Conservation (phyloP, 2,329 filamentous ascomycete species). For the Cadophora malorum region DNA sequence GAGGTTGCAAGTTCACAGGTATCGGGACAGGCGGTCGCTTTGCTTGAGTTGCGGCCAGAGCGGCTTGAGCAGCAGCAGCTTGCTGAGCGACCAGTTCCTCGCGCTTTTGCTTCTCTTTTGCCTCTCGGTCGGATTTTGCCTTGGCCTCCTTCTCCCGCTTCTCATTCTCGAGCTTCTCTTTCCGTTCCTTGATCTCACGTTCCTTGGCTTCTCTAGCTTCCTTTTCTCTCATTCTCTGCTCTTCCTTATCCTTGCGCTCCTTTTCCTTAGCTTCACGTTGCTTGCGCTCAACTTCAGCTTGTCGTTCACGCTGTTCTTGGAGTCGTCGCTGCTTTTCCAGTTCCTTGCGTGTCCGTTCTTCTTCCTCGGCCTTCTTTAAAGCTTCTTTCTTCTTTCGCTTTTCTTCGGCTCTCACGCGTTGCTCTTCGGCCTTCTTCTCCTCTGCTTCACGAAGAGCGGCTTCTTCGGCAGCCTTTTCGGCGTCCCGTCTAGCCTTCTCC, state of each 20-base stretch:
- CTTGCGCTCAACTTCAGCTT: conserved; percentile 86
- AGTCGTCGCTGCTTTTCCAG: conserved; percentile 79
- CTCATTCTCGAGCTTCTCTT: conserved; percentile 63
- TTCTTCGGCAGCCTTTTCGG: conserved; percentile 88
- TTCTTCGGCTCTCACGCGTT: conserved; percentile 83
- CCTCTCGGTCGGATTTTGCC: conserved; percentile 51
- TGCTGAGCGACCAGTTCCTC: conserved; percentile 49
- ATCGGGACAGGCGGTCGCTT: conserved; percentile 57
- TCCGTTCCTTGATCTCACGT: conserved; percentile 60
- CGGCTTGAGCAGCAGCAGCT: conserved; percentile 44
- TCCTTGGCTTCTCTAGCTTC: conserved; percentile 74
- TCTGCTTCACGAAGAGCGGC: conserved; percentile 77
- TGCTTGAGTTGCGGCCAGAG: conserved; percentile 49
- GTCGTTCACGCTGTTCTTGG: conserved; percentile 84
- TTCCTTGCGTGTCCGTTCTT: conserved; percentile 84
- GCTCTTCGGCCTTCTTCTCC: conserved; percentile 79
- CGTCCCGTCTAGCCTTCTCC: conserved; percentile 85
- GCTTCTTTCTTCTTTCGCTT: conserved; percentile 90
- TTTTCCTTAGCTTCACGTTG: conserved; percentile 78
- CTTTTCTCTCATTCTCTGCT: conserved; percentile 79
- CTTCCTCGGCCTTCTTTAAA: conserved; percentile 88
- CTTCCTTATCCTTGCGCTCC: conserved; percentile 85
- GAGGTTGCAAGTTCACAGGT: conserved; percentile 63
- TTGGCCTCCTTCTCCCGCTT: conserved; percentile 64
- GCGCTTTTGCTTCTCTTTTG: conserved; percentile 57